Evolutionary conservation across 306 rosid genomes (phyloP).

Genomic region (Inga laurina): DNA sequence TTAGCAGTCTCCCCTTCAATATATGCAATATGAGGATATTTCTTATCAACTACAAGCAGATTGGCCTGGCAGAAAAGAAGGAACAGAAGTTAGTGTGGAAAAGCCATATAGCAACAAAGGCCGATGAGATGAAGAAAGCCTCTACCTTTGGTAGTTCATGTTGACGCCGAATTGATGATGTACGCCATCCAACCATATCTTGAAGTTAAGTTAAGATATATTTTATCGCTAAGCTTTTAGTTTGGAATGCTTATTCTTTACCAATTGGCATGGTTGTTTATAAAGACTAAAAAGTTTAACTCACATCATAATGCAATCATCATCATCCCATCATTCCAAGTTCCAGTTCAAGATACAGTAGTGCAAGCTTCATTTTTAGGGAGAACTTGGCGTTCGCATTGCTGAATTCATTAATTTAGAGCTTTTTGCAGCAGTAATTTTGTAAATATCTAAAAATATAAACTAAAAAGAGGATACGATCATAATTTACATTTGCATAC

Average conservation of each 20-base stretch:
- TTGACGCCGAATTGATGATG: constrained; percentile 96
- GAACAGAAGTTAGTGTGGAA: constrained; percentile 22
- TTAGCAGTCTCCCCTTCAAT: constrained; percentile 51
- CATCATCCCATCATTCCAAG: background rate
- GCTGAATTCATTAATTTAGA: constrained; percentile 6
- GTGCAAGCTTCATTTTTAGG: constrained; percentile 9
- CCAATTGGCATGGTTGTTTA: background rate
- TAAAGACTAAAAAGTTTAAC: background rate
- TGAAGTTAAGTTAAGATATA: constrained; percentile 57
- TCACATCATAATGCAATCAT: background rate
- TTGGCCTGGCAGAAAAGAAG: constrained; percentile 59
- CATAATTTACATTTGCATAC: constrained; percentile 91
- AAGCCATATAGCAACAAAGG: constrained; percentile 23
- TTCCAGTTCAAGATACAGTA: constrained; percentile 2
- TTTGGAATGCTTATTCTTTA: constrained; percentile 17
- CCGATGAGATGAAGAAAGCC: constrained; percentile 19
- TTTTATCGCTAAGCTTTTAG: constrained; percentile 15
- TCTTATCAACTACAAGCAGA: constrained; percentile 61
- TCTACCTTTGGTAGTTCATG: constrained; percentile 92
- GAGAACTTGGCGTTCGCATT: background rate
- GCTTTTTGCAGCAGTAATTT: background rate
- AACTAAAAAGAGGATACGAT: constrained; percentile 71
- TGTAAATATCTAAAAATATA: constrained; percentile 10
- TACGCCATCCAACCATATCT: constrained; percentile 99
- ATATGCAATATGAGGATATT: constrained; percentile 78